Evolutionary conservation across 352 stramenopile genomes (phyloP), one percentile per base, ranked within the genome.

Genomic region (Elongisporangium anandrum): DNA sequence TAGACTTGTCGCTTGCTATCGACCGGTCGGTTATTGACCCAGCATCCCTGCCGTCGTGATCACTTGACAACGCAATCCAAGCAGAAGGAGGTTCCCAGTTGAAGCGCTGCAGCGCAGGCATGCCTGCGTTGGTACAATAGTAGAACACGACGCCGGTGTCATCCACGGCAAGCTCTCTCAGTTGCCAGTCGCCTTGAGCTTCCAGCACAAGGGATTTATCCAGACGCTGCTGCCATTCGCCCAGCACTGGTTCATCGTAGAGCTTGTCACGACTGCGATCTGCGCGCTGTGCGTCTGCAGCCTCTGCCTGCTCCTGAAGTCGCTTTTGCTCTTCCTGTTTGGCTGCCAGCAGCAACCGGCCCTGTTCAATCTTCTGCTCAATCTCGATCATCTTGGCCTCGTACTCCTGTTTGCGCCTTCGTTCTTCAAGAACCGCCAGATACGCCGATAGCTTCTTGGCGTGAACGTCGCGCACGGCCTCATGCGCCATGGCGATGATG

Each of bases 311-410:
- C 12, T 88, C 62, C 65, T 83, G 66, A 17, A 89, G 67, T 21
- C 78, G 72, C 61, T 81, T 75, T 57, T 91, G 77, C 57, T 91
- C 84, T 48, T 81, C 67, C 13, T 73, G 70, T 51, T 88, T 90
- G 15, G 74, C 77, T 54, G 84, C 81, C 3, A 89, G 63, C 45
- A 75, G 57, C 0, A 87, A 65, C 45, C 73, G 65, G 17, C 81
- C 81, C 4, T 68, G 59, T 59, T 86, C 75, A 26, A 91, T 80
- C 50, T 86, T 91, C 24, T 76, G 69, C 52, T 91, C 81, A 29
- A 91, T 84, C 61, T 87, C 73, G 7, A 78, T 50, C 22, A 87
- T 60, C 49, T 85, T 83, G 12, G 61, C 73, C 61, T 85, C 73
- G 58, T 86, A 84, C 0, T 85, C 75, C 29, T 70, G 62, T 29